Base-by-base conservation (phyloP, 805 yeast genomes). In the Lipomyces yamadae region DNA sequence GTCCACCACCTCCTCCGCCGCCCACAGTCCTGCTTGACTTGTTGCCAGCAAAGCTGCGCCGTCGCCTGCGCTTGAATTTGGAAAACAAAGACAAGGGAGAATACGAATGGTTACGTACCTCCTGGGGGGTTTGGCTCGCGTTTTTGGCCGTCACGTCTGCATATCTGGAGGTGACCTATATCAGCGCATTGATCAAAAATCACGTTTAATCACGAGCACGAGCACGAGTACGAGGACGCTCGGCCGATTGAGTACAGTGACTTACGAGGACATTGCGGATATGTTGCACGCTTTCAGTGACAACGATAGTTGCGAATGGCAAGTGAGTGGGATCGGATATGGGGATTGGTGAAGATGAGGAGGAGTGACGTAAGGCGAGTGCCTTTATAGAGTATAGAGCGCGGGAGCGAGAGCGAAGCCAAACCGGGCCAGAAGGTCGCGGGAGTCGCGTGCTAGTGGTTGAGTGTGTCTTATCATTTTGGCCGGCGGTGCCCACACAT, bases 71-170 rank as follows among this genome's bases (percentile, higher is more conserved):
- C 48, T 42, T 42, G 48, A 42, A 42, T n/a, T 42, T 42, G 48
- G 48, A 42, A 15, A 42, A 42, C 4, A 42, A 42, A 24, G 48
- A 42, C 48, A 42, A 15, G 8, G n/a, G 48, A 42, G 48, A 42
- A 42, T 7, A 42, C 15, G 48, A 37, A 10, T 37, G 15, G 48
- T 24, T 29, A 45, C 68, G 54, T 45, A 65, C 69, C 69, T 65
- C 65, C 57, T 65, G 62, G 45, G 61, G 57, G 29, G 69, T 34
- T 63, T 65, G 69, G 45, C n/a, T 15, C 13, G 69, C 53, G 66
- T 61, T 58, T 32, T 61, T 65, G 45, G 69, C 69, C 15, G 69
- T 65, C 7, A 62, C 65, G 56, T 57, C 66, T 18, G 69, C 69
- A 65, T 65, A 65, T 45, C 63, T 60, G 48, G 54, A 56, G 13